Conservation (phyloP, 495 filamentous ascomycete genomes). For the Viridothelium virens region DNA sequence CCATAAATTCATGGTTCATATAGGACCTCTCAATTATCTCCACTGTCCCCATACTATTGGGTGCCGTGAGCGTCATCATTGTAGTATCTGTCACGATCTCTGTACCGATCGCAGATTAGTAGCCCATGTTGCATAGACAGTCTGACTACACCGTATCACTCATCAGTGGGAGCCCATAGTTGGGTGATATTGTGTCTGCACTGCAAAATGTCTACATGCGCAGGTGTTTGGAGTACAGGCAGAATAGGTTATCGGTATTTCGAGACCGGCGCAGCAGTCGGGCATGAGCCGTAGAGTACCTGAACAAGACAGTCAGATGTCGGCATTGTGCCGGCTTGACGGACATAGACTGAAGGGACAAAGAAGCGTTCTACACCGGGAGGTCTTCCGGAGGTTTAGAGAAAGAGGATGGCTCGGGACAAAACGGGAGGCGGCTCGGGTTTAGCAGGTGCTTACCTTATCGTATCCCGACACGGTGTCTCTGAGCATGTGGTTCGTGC, state of each 20-base stretch:
- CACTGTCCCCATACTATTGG: background rate
- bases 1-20: slow-evolving; percentile 3
- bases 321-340: background rate
- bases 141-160: slow-evolving; percentile 5
- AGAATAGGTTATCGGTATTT: background rate
- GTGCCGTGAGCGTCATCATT: background rate
- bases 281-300: background rate
- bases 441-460: background rate
- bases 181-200: background rate
- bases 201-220: background rate
- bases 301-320: background rate
- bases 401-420: background rate
- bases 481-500: too few relatives aligned
- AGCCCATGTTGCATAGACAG: background rate
- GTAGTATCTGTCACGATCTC: background rate
- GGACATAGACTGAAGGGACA: background rate
- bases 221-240: background rate
- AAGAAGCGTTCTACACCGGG: background rate
- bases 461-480: too few relatives aligned
- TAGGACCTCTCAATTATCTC: background rate
- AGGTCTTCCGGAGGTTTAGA: background rate
- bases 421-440: background rate
- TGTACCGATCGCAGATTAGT: background rate
- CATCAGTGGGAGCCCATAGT: background rate
- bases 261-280: background rate